Conservation (phyloP, 2,329 filamentous ascomycete genomes). For the Chaetothyriales sp. region DNA sequence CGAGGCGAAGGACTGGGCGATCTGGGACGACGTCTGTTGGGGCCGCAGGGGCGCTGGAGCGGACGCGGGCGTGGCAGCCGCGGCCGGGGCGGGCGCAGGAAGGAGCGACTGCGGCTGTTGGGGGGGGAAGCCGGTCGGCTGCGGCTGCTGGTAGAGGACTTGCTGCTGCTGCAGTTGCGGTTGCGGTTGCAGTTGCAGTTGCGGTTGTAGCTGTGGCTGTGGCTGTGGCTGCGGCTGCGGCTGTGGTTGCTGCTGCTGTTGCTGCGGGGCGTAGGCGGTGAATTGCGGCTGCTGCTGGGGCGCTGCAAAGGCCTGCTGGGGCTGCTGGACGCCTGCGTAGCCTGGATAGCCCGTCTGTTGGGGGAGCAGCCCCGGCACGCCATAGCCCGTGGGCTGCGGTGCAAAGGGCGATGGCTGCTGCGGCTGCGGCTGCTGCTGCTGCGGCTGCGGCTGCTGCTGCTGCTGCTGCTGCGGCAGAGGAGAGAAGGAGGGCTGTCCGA, state of each 20-base stretch:
- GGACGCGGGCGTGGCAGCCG: constrained; percentile 18
- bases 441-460: constrained; percentile 25
- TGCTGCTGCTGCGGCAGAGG: constrained; percentile 25
- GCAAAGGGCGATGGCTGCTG: constrained; percentile 44
- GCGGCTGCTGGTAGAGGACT: constrained; percentile 26
- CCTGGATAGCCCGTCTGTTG: constrained; percentile 55
- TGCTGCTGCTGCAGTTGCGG: constrained; percentile 27
- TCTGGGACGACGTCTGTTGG: constrained; percentile 48
- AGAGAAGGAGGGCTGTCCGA: constrained; percentile 39
- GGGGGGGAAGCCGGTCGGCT: constrained; percentile 44
- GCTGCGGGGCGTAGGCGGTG: constrained; percentile 40
- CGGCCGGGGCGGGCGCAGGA: constrained; percentile 39
- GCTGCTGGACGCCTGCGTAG: constrained; percentile 20
- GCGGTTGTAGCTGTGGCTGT: constrained; percentile 14
- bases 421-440: constrained; percentile 32
- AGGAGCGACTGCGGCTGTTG: constrained; percentile 45
- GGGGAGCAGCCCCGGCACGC: constrained; percentile 42
- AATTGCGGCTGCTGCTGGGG: constrained; percentile 46
- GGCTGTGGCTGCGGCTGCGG: constrained; percentile 27
- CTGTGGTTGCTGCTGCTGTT: constrained; percentile 39
- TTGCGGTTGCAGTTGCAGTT: too few relatives aligned
- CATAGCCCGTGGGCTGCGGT: constrained; percentile 43
- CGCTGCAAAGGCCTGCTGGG: constrained; percentile 34
- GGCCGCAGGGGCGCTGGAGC: constrained; percentile 40
- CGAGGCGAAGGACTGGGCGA: constrained; percentile 50